Base-by-base conservation (phyloP, 805 yeast genomes). In the Kazachstania psychrophila region DNA sequence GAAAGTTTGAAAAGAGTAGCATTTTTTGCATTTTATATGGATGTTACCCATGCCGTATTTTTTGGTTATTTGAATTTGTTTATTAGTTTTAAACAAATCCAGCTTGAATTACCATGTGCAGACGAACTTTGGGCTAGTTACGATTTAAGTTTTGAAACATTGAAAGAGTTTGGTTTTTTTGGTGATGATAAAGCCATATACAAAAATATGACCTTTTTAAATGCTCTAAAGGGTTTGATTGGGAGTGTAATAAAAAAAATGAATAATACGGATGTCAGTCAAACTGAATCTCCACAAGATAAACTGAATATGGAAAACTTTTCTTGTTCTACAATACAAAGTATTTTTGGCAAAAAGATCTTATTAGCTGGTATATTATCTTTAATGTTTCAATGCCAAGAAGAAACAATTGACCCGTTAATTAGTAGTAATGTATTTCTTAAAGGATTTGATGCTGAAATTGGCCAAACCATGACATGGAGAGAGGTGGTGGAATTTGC, bases 1-100 rank as follows among this genome's bases (percentile, higher is more conserved):
- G 95, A 85, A 58, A 72, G 78, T 33, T 66, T 82, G 67, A 85
- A 85, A 53, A 61, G 95, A 39, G 71, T 81, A 1, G 83, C 94
- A 1, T 74, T 78, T 40, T 75, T 82, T 75, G 86, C 94, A 11
- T 86, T 85, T 54, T 80, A 79, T 52, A 66, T 81, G 49, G 95
- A 85, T 58, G 77, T 81, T 2, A 70, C 79, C 2, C 94, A 86
- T 61, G 81, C 86, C 26, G 73, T 80, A 12, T 70, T 82, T 33
- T 84, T 80, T 56, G 81, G 94, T 5, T 94, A 85, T 58, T 73
- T 79, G 40, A 63, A 73, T 48, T 53, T 69, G 23, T 56, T 77
- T 31, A 70, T 73, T 18, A 67, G 45, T 24, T 50, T 75, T 7
- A 80, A 77, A 49, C 84, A 78, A 48, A 64, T 77, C 30, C 77